Evolutionary conservation across 192 early-diverging fungal species (phyloP), one percentile per base, ranked within the genome.

Genomic region (Coemansia aciculifera): DNA sequence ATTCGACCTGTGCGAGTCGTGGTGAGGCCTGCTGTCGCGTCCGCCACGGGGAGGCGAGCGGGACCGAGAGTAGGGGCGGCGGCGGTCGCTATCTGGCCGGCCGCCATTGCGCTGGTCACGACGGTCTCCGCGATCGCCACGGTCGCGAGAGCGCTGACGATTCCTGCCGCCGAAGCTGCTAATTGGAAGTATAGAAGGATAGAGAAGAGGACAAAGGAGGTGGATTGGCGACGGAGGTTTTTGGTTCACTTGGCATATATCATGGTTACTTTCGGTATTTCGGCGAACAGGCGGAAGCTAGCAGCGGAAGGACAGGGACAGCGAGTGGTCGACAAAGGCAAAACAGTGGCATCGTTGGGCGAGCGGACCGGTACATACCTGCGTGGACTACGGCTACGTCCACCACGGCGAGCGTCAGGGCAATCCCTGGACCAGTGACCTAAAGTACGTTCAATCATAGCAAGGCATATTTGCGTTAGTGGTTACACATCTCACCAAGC

Each of bases 371-470:
- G 56, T 59, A 76, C 73, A 57, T 77, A 77, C 74, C 79, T 77
- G 71, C 69, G 72, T 27, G 75, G 80, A 48, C 74, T 71, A 51
- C 78, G 78, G 63, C 69, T 68, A 43, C 73, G 66, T 24, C 49
- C 49, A 38, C 61, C 51, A 44, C 65, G 44, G 9, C 75, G 37
- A 17, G 63, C 39, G n/a, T 61, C 63, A 13, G 73, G 64, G 31
- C 80, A 83, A 46, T 83, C 80, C 63, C 66, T 77, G 63, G 80
- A 71, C 80, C 80, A 83, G 57, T 83, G 80, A 13, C 80, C 80
- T 77, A 74, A 34, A 27, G 27, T 27, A 27, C 17, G 7, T 39
- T 27, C 29, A 13, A 60, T 60, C 59, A 34, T 9, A 39, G n/a
- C 29, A 27, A 8, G 3, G 6, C 36, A 13, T 13, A 7, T 62